Percentiles rank a stretch among this genome's conserved stretches.
Conservation (phyloP, 768 basidiomycete species). For the Serpula lacrymans region DNA sequence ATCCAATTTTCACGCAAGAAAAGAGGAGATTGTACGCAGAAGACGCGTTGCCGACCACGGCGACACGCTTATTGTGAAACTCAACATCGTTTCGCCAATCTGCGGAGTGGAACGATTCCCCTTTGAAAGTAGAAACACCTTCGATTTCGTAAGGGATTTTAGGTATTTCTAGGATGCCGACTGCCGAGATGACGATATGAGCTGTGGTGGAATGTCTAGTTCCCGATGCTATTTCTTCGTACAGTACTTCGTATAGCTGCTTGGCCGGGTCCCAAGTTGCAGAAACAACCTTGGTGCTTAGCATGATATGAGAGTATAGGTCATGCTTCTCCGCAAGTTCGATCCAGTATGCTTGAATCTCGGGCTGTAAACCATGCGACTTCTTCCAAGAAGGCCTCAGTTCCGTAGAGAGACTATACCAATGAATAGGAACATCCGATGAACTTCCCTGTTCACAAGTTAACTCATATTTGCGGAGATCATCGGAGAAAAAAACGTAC, state of each 20-base stretch:
- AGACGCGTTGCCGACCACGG: constrained; percentile 59
- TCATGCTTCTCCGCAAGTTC: constrained; percentile 39
- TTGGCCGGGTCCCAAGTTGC: constrained; percentile 41
- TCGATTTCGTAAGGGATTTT: constrained; percentile 31
- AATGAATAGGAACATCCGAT: constrained; percentile 40
- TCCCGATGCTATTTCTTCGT: constrained; percentile 31
- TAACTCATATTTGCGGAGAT: neutral
- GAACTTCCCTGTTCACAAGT: constrained; percentile 34
- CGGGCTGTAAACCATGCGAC: constrained; percentile 37
- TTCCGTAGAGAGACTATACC: constrained; percentile 48
- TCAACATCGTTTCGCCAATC: constrained; percentile 41
- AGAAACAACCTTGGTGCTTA: constrained; percentile 41
- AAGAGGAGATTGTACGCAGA: constrained; percentile 43
- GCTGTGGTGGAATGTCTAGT: constrained; percentile 28
- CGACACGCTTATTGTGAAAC: constrained; percentile 39
- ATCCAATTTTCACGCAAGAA: no score
- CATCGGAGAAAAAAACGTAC: constrained; percentile 1
- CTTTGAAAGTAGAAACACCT: constrained; percentile 41
- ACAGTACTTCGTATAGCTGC: constrained; percentile 34
- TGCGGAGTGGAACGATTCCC: constrained; percentile 51
- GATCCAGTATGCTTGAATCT: constrained; percentile 44
- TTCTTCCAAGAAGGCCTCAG: constrained; percentile 42
- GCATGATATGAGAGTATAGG: constrained; percentile 37
- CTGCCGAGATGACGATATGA: constrained; percentile 49
- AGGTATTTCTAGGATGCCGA: constrained; percentile 47